Evolutionary conservation across 768 basidiomycete species (phyloP), one percentile per base, ranked within the genome.

Genomic region (Termitomyces eurrhizus): DNA sequence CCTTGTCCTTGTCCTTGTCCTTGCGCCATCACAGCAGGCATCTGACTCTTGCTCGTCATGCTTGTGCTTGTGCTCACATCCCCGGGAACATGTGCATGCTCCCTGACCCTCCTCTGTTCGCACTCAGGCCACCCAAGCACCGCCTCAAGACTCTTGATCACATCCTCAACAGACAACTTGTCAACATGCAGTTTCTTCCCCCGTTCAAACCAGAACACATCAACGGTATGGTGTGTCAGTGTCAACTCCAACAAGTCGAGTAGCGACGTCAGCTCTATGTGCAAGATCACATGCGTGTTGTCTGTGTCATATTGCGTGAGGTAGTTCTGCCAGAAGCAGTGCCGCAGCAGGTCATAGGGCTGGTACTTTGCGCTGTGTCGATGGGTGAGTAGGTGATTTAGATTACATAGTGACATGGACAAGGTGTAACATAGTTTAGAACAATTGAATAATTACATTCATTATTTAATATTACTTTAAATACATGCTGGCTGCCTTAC

Each of bases 221-320:
- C 81, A 59, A 97, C 77, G 1, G 96, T 98, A 46, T 85, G 77
- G 0, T 73, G 74, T 7, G 90, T 90, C 52, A 98, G 83, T 0
- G 96, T 98, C 4, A 94, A 97, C 5, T 95, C 95, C 41, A 99
- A 87, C 2, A 95, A 96, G 75, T 98, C 96, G 46, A 99, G 88
- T 92, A 98, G 95, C 14, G 92, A 92, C 0, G 90, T 92, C 36
- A 97, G 80, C 72, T 98, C 97, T 57, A 95, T 76, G 62, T 88
- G 87, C 0, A 93, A 94, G 44, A 95, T 74, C 1, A 81, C 71
- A 24, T 77, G 76, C 0, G 86, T 90, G 62, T 95, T 91, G 72
- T 95, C 94, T 0, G 87, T 82, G 66, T 97, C 95, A 73, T 98
- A 98, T 65, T 95, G 90, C 52, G 83, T 83, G 44, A 96, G 82